Evolutionary conservation across 768 basidiomycete species (phyloP), one percentile per base, ranked within the genome.

Genomic region (Austroboletus festivus): DNA sequence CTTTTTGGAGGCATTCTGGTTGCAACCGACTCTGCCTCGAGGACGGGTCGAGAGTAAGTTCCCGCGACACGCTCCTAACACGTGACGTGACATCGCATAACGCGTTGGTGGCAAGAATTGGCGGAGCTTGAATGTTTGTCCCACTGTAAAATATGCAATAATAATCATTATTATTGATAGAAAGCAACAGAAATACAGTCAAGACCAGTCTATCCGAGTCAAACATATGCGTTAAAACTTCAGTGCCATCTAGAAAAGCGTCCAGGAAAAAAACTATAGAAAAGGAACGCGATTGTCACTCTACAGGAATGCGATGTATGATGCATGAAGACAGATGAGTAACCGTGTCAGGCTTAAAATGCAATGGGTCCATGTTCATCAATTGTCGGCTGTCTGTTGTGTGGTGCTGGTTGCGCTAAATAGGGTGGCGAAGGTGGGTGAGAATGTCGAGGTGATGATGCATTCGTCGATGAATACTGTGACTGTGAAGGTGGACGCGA

Each of bases 331-430:
- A 52, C 37, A 48, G 23, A 50, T 18, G 23, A 19, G 16, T 3
- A 44, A 20, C 39, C 20, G 6, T 47, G 30, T 33, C 21, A 51
- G 45, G 43, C 38, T 48, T 57, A 63, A 13, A 52, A 57, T 49
- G 53, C 45, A 34, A 38, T 46, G 26, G 59, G 48, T 42, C 38
- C 39, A 33, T 57, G 58, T 37, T 67, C 65, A 42, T 67, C 67
- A 16, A 68, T 67, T n/a, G 67, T 69, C 15, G 60, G 55, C 20
- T 59, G 67, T 59, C 59, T 67, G 44, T 58, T 67, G 12, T 68
- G 60, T 8, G 58, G 55, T 46, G 52, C 33, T 35, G 62, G 50
- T 10, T 65, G 67, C 4, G 67, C 41, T n/a, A n/a, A n/a, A 23
- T 51, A 44, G 6, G 61, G 54, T 15, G 67, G 62, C 28, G 65